phyloP scores from a whole-genome alignment of 352 stramenopile species.

The Globisporangium middletonii region DNA sequence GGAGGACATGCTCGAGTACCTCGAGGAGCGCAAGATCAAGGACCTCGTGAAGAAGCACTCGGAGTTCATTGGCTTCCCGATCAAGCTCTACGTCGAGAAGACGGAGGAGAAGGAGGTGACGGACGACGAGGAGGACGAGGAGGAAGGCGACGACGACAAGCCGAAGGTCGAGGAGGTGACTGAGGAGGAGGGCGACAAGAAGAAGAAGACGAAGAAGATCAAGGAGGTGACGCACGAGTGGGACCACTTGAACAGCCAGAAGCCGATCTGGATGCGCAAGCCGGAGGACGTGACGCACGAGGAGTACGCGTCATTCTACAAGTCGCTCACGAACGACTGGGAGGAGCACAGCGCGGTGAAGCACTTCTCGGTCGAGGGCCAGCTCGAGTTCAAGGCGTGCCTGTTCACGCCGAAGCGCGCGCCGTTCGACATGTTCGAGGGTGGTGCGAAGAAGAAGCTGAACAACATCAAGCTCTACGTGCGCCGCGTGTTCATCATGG shows the following conservation, averaged over 20 bases:
- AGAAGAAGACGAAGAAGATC: constrained; percentile 97
- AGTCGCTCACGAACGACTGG: constrained; percentile 99
- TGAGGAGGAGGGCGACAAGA: constrained; percentile 96
- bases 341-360: constrained; percentile 97
- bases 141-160: constrained; percentile 94
- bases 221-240: constrained; percentile 99
- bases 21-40: constrained; percentile 98
- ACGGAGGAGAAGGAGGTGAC: constrained; percentile 99
- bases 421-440: constrained; percentile 99
- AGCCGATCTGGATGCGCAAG: constrained; percentile 99
- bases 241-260: constrained; percentile 99
- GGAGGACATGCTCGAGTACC: constrained; percentile 99
- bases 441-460: constrained; percentile 97
- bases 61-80: constrained; percentile 99
- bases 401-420: constrained; percentile 98
- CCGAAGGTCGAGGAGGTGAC: constrained; percentile 96
- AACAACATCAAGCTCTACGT: constrained; percentile 99
- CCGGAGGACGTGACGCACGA: constrained; percentile 98
- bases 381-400: constrained; percentile 99
- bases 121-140: constrained; percentile 97
- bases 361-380: constrained; percentile 99
- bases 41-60: constrained; percentile 99
- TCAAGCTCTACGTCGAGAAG: constrained; percentile 99
- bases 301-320: constrained; percentile 99
- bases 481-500: constrained; percentile 99